These are phyloP conservation scores for Rhynchospora breviuscula DNA, from an alignment of 176 grass and related monocot species.

Conservation along the genomic window DNA sequence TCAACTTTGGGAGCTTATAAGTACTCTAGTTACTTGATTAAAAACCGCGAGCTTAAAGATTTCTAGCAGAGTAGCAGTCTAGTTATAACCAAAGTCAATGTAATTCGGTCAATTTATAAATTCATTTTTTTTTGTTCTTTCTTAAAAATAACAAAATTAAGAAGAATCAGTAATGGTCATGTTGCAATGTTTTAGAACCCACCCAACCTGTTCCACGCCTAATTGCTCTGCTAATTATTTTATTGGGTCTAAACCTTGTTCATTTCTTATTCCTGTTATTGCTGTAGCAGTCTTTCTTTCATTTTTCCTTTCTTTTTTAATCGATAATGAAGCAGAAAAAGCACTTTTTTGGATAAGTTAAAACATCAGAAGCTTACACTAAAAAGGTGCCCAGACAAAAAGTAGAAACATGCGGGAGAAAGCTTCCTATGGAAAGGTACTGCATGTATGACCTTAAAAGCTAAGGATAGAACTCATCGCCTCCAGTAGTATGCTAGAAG, in stretches of 20 bases:
- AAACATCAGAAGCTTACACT: conserved; percentile 2
- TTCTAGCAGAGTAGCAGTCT: background rate
- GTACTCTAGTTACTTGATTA: no score
- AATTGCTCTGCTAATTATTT: background rate
- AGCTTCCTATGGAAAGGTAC: conserved; percentile 1
- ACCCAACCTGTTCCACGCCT: background rate
- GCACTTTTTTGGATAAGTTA: conserved; percentile 17
- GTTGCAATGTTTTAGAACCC: background rate
- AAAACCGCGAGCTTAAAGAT: no score
- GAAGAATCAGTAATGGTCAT: background rate
- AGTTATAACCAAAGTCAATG: background rate
- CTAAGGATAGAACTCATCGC: conserved; percentile 16
- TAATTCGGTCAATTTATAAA: background rate
- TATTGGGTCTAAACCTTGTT: background rate
- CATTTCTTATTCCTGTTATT: background rate
- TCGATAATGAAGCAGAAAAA: background rate
- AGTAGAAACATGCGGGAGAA: conserved; percentile 8
- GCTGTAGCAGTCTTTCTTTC: background rate
- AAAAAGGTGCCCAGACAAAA: conserved; percentile 4
- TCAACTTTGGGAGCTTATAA: no score
- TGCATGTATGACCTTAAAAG: conserved; percentile 19
- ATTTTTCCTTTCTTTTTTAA: background rate
- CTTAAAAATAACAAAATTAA: background rate
- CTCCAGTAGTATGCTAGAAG: background rate
- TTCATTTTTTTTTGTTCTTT: background rate